phyloP scores from a whole-genome alignment of 2,329 filamentous ascomycete genomes.

The Metarhizium sp. region DNA sequence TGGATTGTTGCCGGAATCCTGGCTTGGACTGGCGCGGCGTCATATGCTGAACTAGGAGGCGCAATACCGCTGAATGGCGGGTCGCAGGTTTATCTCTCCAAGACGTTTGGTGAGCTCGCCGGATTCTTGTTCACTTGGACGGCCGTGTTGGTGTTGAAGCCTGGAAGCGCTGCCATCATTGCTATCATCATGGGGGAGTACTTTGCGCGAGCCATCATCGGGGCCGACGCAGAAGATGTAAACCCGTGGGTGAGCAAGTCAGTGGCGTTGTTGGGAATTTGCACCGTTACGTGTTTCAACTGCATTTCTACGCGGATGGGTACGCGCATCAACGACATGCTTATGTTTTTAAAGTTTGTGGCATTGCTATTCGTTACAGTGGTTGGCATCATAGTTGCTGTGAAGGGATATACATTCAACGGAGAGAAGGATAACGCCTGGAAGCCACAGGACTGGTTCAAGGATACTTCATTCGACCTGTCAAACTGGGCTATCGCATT shows the following conservation, averaged over 20 bases:
- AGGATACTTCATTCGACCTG: constrained; percentile 67
- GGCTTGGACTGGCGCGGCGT: constrained; percentile 92
- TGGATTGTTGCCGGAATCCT: constrained; percentile 87
- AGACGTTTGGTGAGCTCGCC: constrained; percentile 88
- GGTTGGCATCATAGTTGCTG: constrained; percentile 79
- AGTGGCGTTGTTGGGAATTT: constrained; percentile 68
- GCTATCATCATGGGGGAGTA: constrained; percentile 98
- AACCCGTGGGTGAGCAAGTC: constrained; percentile 86
- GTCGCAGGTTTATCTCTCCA: constrained; percentile 85
- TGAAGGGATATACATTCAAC: constrained; percentile 71
- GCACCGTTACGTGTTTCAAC: constrained; percentile 74
- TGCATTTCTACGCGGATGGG: constrained; percentile 84
- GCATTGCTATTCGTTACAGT: constrained; percentile 80
- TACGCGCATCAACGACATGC: constrained; percentile 77
- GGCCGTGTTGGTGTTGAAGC: constrained; percentile 87
- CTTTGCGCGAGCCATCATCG: constrained; percentile 76
- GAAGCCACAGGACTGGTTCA: constrained; percentile 84
- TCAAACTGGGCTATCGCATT: constrained; percentile 89
- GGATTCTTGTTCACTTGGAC: constrained; percentile 97
- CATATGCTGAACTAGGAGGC: constrained; percentile 90
- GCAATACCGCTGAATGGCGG: constrained; percentile 94
- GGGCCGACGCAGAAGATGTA: constrained; percentile 72
- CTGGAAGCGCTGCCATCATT: constrained; percentile 87
- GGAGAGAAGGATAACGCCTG: constrained; percentile 72
- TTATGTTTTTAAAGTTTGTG: constrained; percentile 97